phyloP scores from a whole-genome alignment of 2,329 filamentous ascomycete species.

The Penicillium sp. region DNA sequence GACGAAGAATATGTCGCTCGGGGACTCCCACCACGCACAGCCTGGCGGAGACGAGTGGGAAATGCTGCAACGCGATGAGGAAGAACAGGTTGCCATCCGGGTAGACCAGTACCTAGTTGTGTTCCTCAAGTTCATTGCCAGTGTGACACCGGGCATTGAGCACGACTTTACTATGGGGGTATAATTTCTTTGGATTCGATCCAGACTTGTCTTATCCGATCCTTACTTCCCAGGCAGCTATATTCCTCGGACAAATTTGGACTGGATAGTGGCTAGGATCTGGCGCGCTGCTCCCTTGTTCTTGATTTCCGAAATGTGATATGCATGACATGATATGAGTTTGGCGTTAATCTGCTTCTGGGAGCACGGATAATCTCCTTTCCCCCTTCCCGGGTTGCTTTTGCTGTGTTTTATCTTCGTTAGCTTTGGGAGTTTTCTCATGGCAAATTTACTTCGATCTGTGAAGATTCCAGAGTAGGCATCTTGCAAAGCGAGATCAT shows the following conservation, averaged over 20 bases:
- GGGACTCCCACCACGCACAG: conserved; percentile 38
- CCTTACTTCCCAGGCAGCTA: neutral
- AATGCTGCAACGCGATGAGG: conserved; percentile 53
- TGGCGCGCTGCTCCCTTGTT: neutral
- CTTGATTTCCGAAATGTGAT: conserved; percentile 6
- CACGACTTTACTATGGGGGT: conserved; percentile 98
- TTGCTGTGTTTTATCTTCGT: neutral
- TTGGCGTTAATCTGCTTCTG: conserved; percentile 21
- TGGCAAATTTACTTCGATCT: neutral
- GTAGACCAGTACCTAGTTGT: conserved; percentile 53
- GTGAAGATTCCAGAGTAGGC: neutral
- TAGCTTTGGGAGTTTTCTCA: neutral
- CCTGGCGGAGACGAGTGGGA: conserved; percentile 63
- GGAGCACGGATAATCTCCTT: neutral
- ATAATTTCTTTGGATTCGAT: conserved; percentile 42
- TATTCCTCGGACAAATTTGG: neutral
- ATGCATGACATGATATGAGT: conserved; percentile 23
- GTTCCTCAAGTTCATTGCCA: conserved; percentile 68
- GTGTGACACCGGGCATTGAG: conserved; percentile 93
- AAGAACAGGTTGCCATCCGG: conserved; percentile 48
- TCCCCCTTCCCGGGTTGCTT: neutral
- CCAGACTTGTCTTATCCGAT: neutral
- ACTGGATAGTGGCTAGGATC: neutral
- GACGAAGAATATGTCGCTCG: conserved; percentile 62
- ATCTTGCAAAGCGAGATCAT: neutral